phyloP scores from a whole-genome alignment of 2,329 filamentous ascomycete species.

The Sclerotinia trifoliorum region DNA sequence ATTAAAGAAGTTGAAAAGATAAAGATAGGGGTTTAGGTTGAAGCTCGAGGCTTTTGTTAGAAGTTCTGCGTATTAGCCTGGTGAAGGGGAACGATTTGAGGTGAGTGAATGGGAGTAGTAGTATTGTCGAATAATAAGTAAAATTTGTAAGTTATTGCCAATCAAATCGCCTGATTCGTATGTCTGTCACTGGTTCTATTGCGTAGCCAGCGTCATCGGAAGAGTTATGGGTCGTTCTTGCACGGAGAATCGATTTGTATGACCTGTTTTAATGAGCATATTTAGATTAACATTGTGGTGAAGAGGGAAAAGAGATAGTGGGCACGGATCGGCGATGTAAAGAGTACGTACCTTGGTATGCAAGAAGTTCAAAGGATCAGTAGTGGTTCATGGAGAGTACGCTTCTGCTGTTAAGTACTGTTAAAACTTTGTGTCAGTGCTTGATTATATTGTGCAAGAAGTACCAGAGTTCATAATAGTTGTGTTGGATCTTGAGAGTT shows the following conservation, averaged over 20 bases:
- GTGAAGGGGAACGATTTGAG: conserved; percentile 12
- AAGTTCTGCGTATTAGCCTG: background rate
- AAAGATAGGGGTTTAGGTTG: background rate
- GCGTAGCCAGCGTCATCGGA: background rate
- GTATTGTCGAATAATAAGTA: background rate
- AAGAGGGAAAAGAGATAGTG: background rate
- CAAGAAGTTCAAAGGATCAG: background rate
- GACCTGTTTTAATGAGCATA: background rate
- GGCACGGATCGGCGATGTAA: background rate
- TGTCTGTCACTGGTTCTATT: background rate
- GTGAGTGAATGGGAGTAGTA: conserved; percentile 6
- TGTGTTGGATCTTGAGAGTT: background rate
- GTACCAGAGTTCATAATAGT: no score
- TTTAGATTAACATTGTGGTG: background rate
- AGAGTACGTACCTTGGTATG: background rate
- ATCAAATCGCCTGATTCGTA: background rate
- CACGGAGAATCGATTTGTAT: background rate
- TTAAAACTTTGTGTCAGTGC: background rate
- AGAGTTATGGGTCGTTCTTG: background rate
- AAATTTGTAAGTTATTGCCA: background rate
- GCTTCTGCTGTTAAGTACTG: background rate
- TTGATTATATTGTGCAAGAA: background rate
- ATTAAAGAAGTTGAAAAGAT: background rate
- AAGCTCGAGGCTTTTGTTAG: background rate
- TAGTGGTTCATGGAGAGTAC: background rate